Conservation (phyloP, 2,329 filamentous ascomycete genomes). For the Fusarium nygamai region DNA sequence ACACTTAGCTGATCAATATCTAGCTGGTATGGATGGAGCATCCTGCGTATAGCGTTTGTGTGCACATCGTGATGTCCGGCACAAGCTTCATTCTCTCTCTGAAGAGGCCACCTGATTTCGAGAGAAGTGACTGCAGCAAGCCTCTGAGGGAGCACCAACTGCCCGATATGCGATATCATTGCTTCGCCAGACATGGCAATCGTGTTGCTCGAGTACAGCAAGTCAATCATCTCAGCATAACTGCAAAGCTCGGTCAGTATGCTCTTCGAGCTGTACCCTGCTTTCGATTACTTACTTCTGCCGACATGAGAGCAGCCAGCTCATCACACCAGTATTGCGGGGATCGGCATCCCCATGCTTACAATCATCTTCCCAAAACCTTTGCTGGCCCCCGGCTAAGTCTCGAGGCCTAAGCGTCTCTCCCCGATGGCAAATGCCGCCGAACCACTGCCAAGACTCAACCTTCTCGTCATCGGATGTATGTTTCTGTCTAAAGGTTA, state of each 20-base stretch:
- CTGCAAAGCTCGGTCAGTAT: not conserved
- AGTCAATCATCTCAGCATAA: constrained; percentile 3
- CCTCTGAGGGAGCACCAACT: not conserved
- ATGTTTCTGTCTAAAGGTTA: not conserved
- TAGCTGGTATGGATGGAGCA: not conserved
- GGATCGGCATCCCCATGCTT: too few relatives aligned
- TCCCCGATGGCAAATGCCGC: not conserved
- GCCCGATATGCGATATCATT: not conserved
- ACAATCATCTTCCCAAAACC: not conserved
- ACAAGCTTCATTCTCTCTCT: not conserved
- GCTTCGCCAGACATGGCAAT: not conserved
- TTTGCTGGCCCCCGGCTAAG: not conserved
- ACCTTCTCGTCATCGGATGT: not conserved
- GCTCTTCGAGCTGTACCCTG: not conserved
- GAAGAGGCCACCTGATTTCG: not conserved
- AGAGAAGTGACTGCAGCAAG: not conserved
- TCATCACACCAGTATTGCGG: not conserved
- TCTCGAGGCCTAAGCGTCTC: not conserved
- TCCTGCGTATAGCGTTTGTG: not conserved
- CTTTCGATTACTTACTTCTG: not conserved
- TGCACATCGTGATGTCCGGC: not conserved
- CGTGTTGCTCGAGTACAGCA: constrained; percentile 3
- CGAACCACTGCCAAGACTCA: not conserved
- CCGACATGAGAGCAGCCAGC: constrained; percentile 10
- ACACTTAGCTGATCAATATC: not conserved